Evolutionary conservation across 768 basidiomycete species (phyloP), one percentile per base, ranked within the genome.

Genomic region (Amanita inopinata): DNA sequence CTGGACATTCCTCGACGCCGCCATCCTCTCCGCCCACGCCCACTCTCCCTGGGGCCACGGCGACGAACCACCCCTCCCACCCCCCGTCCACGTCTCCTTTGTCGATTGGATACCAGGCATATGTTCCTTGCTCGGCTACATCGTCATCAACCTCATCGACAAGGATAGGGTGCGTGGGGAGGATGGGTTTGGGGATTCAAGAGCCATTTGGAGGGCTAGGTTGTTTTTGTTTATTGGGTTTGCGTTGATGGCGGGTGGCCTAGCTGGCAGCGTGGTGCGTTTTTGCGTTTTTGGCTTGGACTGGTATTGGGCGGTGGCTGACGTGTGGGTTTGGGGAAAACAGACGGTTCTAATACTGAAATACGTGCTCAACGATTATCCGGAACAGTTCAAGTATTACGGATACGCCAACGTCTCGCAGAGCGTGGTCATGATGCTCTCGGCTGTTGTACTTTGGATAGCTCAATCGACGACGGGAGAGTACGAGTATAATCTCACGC

Each of bases 21-120:
- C 83, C 17, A 80, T 97, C 41, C 72, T 91, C 30, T 96, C 92
- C 7, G 78, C 85, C 2, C 88, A 94, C 53, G 88, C 90, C 0
- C 77, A 75, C 41, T 64, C 86, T 1, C 85, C 88, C 2, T 75
- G 75, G 49, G 81, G 76, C 28, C 71, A 80, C 3, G 83, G 83
- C 2, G 71, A 82, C 51, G 69, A n/a, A 7, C 7, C 7, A 28
- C 27, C 27, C 27, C 7, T n/a, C 4, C 74, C 78, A 0, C 59
- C 66, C 0, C 71, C 73, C 7, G 71, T 74, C 0, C 90, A 90
- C 54, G 87, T 99, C 58, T 67, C 74, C 9, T 96, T 97, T 58
- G 80, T 90, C 43, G 96, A 98, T 68, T 99, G 96, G 96, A 68
- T 96, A n/a, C 91, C 94, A 0, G 94, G 93, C 15, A 78, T 98